Conservation (phyloP, 2,329 filamentous ascomycete species). For the Paraconiothyrium sp. region DNA sequence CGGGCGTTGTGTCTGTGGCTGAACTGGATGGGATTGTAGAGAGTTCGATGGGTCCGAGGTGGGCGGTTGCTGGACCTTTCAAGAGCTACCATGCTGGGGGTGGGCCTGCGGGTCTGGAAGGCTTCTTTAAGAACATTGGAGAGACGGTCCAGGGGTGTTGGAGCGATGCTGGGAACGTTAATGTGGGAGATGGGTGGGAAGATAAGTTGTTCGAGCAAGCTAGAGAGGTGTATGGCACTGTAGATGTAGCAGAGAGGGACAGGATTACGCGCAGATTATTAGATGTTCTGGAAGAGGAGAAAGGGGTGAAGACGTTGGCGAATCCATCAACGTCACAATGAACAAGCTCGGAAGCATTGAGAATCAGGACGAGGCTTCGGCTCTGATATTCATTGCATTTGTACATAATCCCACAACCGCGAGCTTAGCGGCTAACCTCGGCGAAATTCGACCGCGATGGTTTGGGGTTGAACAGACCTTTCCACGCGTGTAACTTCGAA, state of each 20-base stretch:
- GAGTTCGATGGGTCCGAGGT: conserved; percentile 63
- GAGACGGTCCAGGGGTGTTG: conserved; percentile 65
- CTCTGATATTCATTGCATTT: background rate
- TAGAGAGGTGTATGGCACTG: conserved; percentile 58
- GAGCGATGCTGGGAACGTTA: conserved; percentile 58
- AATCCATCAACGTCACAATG: background rate
- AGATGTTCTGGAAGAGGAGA: conserved; percentile 49
- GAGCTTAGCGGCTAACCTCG: background rate
- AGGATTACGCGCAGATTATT: conserved; percentile 54
- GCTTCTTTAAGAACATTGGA: conserved; percentile 66
- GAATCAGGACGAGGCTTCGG: background rate
- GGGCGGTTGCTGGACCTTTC: conserved; percentile 66
- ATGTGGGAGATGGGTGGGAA: conserved; percentile 58
- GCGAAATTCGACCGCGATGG: background rate
- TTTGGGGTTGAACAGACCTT: background rate
- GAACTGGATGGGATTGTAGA: conserved; percentile 65
- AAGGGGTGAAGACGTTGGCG: conserved; percentile 13
- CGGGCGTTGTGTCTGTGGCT: conserved; percentile 61
- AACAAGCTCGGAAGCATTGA: background rate
- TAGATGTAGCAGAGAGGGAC: conserved; percentile 54
- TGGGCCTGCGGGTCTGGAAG: conserved; percentile 61
- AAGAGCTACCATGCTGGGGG: conserved; percentile 69
- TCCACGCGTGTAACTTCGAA: background rate
- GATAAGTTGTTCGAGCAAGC: conserved; percentile 56
- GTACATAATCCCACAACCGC: conserved; percentile 5